phyloP scores from a whole-genome alignment of 805 yeast genomes.

The Wickerhamomyces bovis region DNA sequence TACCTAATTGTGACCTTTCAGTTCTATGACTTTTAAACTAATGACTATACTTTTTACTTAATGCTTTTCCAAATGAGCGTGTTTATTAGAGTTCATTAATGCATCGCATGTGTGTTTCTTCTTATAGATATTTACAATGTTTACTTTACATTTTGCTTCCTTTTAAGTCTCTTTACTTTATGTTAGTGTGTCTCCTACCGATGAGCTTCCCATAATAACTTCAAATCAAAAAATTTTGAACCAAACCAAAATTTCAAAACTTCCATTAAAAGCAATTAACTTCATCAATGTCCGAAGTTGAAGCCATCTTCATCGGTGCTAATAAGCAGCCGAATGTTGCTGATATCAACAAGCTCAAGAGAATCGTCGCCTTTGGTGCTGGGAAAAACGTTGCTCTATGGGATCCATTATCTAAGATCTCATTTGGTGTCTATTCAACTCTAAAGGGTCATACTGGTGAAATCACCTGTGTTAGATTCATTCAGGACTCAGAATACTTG shows the following conservation, averaged over 20 bases:
- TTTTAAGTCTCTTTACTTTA: too few relatives aligned
- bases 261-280: background rate
- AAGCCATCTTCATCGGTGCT: conserved; percentile 67
- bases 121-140: too few relatives aligned
- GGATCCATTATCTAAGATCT: conserved; percentile 42
- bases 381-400: conserved; percentile 60
- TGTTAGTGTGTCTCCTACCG: conserved; percentile 4
- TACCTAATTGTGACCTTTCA: background rate
- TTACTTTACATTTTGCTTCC: too few relatives aligned
- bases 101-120: background rate
- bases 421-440: conserved; percentile 46
- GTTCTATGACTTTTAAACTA: background rate
- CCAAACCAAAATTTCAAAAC: too few relatives aligned
- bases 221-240: conserved; percentile 5
- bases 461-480: conserved; percentile 62
- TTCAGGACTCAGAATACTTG: conserved; percentile 38
- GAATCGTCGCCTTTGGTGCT: conserved; percentile 67
- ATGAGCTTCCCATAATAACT: background rate
- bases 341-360: conserved; percentile 36
- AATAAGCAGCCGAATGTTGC: conserved; percentile 58
- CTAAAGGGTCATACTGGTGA: conserved; percentile 55
- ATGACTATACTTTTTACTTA: background rate
- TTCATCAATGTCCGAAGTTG: conserved; percentile 21
- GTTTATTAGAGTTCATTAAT: background rate
- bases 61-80: background rate